Evolutionary conservation across 2,329 filamentous ascomycete genomes (phyloP), one percentile per base, ranked within the genome.

Genomic region (Bertia moriformis): DNA sequence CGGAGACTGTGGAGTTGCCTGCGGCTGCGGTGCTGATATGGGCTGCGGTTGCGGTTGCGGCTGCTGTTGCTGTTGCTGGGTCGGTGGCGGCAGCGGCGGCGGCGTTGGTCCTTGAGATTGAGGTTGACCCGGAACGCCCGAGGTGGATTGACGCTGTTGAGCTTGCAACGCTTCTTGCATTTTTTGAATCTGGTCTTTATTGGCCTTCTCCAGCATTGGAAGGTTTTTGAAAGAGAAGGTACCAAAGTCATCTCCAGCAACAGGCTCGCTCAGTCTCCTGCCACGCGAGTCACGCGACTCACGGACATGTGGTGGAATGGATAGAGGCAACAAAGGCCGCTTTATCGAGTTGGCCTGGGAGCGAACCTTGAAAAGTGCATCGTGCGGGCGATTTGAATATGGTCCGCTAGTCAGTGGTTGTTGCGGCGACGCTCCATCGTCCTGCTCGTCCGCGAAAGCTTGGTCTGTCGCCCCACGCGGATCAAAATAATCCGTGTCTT

Each of bases 401-500:
- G n/a, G n/a, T 53, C 76, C 73, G 22, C 76, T 75, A 1, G 83
- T 74, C 0, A 74, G 73, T 2, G 75, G 69, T 1, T 67, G 67
- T n/a, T 82, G 76, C 5, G 87, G 83, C 1, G 86, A 81, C 32
- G 70, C 61, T 51, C 93, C 84, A 49, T 96, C 91, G 54, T 96
- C 89, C 51, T 95, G 81, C 55, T 98, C 91, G 45, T 94, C 87
- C 1, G 83, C 79, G 56, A 98, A 98, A 3, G 84, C 83, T 51
- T 94, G 85, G 47, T 96, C 69, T 1, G 87, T 93, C 14, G 91
- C 91, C 19, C 91, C 91, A 46, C 91, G 75, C 17, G 85, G 63
- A 60, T 98, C 91, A 49, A 98, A 98, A 53, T 98, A 98, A 53
- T 98, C 93, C 0, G 91, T 98, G 52, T 98, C 89, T 56, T 98